Evolutionary conservation across 2,329 filamentous ascomycete genomes (phyloP).

Genomic region (Pezicula rhizophila): DNA sequence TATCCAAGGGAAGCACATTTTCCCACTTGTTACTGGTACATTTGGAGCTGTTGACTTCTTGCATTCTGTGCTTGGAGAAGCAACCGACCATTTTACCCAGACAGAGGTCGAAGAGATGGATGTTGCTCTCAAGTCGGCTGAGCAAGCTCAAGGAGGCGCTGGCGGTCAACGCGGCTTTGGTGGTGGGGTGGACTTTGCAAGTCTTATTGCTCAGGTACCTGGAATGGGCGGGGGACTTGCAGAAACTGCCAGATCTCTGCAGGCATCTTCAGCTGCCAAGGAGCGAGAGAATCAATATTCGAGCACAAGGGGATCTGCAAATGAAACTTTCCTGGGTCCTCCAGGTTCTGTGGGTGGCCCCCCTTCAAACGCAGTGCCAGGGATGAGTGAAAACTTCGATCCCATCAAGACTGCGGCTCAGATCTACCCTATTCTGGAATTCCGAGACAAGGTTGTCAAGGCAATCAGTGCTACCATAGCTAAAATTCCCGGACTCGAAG

Average conservation of each 20-base stretch:
- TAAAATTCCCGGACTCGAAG: conserved; percentile 86
- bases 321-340: conserved; percentile 34
- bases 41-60: conserved; percentile 83
- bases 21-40: conserved; percentile 66
- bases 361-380: conserved; percentile 53
- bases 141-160: conserved; percentile 33
- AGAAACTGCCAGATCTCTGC: conserved; percentile 57
- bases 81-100: conserved; percentile 78
- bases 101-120: conserved; percentile 80
- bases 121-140: conserved; percentile 65
- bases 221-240: conserved; percentile 61
- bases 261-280: conserved; percentile 55
- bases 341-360: conserved; percentile 38
- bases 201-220: conserved; percentile 70
- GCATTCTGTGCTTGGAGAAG: conserved; percentile 68
- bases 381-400: conserved; percentile 72
- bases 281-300: conserved; percentile 46
- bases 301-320: conserved; percentile 39
- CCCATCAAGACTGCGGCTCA: conserved; percentile 68
- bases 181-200: conserved; percentile 56
- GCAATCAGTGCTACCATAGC: conserved; percentile 78
- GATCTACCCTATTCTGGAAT: conserved; percentile 92
- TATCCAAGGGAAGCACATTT: conserved; percentile 60
- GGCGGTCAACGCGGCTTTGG: conserved; percentile 30
- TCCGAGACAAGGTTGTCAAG: conserved; percentile 89